Percentiles rank a stretch among this genome's conserved stretches.
These are phyloP conservation scores for Leccinellum albellum DNA, from an alignment of 768 basidiomycete genomes.

Conservation along the genomic window DNA sequence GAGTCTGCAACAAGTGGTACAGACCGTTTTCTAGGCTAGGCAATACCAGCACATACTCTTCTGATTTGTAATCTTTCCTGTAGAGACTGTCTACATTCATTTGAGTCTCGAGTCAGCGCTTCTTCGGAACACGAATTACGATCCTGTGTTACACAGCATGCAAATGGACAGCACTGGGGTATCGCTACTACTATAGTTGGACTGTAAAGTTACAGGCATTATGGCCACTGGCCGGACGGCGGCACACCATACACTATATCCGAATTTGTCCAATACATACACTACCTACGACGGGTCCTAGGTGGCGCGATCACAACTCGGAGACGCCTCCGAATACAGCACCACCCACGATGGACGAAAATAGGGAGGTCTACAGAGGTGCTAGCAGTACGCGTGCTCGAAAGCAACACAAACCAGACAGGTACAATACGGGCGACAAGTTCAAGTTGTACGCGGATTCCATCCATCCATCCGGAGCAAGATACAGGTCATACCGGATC, in stretches of 20 bases:
- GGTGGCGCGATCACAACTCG: not conserved
- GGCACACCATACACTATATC: not conserved
- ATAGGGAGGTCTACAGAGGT: not conserved
- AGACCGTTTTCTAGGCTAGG: too few relatives aligned
- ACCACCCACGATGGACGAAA: not conserved
- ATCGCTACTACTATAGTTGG: not conserved
- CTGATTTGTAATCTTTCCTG: too few relatives aligned
- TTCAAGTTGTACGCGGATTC: not conserved
- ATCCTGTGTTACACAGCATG: too few relatives aligned
- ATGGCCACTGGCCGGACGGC: not conserved
- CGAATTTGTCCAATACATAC: not conserved
- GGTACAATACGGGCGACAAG: not conserved
- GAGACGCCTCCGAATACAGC: not conserved
- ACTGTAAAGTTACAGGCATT: not conserved
- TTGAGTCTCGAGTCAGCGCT: too few relatives aligned
- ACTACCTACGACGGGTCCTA: not conserved
- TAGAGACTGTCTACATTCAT: too few relatives aligned
- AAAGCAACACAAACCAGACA: not conserved
- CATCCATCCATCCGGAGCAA: not conserved
- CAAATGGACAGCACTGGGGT: too few relatives aligned
- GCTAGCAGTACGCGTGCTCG: not conserved
- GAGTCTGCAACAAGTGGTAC: too few relatives aligned
- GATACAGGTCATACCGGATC: not conserved
- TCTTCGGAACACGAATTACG: too few relatives aligned
- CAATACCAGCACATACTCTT: too few relatives aligned